A percentile compares a stretch with the other conserved stretches of the same genome.
Evolutionary conservation across 805 yeast genomes (phyloP).

Genomic region (Wickerhamiella allomyrinae): DNA sequence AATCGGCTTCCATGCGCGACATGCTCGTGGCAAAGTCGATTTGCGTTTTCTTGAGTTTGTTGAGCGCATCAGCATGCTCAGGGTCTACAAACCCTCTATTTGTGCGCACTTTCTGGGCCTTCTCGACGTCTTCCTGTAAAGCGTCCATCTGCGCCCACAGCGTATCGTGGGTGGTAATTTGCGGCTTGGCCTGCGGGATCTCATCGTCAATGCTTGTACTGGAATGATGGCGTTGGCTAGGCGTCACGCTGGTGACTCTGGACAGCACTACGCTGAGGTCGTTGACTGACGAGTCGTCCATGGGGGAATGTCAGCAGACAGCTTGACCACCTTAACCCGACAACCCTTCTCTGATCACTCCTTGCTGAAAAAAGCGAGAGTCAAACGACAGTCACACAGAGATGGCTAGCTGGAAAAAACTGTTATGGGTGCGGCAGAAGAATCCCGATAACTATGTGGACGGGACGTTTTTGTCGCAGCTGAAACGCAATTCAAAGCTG

Average conservation of each 20-base stretch:
- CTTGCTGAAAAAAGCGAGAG: too few relatives aligned
- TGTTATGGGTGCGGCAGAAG: slow-evolving; percentile 71
- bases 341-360: too few relatives aligned
- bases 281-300: background rate
- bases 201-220: slow-evolving; percentile 70
- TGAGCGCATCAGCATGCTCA: slow-evolving; percentile 37
- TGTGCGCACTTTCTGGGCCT: slow-evolving; percentile 30
- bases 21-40: slow-evolving; percentile 31
- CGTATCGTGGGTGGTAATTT: slow-evolving; percentile 54
- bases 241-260: slow-evolving; percentile 72
- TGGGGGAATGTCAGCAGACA: too few relatives aligned
- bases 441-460: slow-evolving; percentile 91
- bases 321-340: too few relatives aligned
- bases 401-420: slow-evolving; percentile 76
- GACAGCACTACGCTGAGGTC: slow-evolving; percentile 40
- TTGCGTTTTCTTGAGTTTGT: slow-evolving; percentile 45
- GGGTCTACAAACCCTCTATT: slow-evolving; percentile 27
- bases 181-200: slow-evolving; percentile 60
- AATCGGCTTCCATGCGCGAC: slow-evolving; percentile 21
- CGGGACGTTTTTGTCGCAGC: slow-evolving; percentile 60
- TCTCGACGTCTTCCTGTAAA: slow-evolving; percentile 58
- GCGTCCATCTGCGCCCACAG: slow-evolving; percentile 82
- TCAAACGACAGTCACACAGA: too few relatives aligned
- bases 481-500: slow-evolving; percentile 64
- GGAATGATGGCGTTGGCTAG: slow-evolving; percentile 82